These are phyloP conservation scores for Calocybe gambosa DNA, from an alignment of 1,284 basidiomycete genomes.

Conservation along the genomic window DNA sequence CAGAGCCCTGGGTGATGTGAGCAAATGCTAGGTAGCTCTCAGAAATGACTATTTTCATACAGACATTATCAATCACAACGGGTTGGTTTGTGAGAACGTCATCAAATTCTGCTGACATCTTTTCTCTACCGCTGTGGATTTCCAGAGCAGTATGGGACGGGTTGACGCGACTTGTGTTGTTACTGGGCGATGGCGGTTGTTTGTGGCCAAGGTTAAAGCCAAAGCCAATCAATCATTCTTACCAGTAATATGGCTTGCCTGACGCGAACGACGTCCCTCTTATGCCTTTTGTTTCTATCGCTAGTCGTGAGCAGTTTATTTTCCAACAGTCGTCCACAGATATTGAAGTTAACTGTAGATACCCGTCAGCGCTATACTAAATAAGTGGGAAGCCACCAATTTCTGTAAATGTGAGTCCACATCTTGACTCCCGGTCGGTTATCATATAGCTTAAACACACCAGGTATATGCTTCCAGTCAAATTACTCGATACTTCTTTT, in stretches of 20 bases:
- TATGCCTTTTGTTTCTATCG: slow-evolving; percentile 18
- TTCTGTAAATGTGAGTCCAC: slow-evolving; percentile 71
- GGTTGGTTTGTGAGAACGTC: slow-evolving; percentile 91
- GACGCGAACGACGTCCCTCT: not conserved
- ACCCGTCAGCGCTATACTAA: slow-evolving; percentile 40
- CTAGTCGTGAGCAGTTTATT: slow-evolving; percentile 21
- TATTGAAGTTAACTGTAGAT: slow-evolving; percentile 27
- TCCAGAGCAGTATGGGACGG: not conserved
- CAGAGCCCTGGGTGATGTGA: slow-evolving; percentile 68
- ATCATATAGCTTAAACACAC: slow-evolving; percentile 9
- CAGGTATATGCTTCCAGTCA: slow-evolving; percentile 82
- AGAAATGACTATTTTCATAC: slow-evolving; percentile 25
- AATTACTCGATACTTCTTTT: slow-evolving; percentile 87
- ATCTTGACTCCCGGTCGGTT: slow-evolving; percentile 1
- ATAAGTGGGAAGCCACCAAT: slow-evolving; percentile 78
- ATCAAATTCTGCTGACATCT: slow-evolving; percentile 78
- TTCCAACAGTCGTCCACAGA: slow-evolving; percentile 15
- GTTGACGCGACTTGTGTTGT: slow-evolving; percentile 6
- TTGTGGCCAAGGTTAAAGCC: slow-evolving; percentile 4
- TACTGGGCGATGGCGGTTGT: not conserved
- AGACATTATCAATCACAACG: slow-evolving; percentile 94
- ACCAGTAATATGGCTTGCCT: not conserved
- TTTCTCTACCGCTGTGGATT: slow-evolving; percentile 1
- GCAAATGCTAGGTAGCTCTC: slow-evolving; percentile 8
- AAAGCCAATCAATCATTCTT: not conserved